These are phyloP conservation scores for Centaurea solstitialis DNA, from an alignment of 129 eudicot genomes.

Conservation along the genomic window DNA sequence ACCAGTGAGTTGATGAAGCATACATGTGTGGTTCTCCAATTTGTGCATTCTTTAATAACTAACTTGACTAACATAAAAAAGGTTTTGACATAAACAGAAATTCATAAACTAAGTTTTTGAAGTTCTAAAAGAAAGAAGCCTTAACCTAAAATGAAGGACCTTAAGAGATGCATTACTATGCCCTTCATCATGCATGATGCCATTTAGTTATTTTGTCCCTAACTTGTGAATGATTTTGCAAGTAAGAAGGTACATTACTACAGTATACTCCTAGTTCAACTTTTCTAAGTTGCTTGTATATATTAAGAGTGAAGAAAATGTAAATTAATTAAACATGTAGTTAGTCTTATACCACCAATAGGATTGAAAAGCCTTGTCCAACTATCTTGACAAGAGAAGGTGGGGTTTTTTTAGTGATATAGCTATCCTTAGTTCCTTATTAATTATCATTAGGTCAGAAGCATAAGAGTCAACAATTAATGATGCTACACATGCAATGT, in stretches of 20 bases:
- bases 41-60: not conserved
- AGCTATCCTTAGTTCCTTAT: not conserved
- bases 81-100: not conserved
- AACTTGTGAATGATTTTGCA: not conserved
- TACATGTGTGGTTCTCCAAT: not conserved
- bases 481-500: not conserved
- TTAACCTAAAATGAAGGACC: not conserved
- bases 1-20: not conserved
- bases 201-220: not conserved
- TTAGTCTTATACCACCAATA: not conserved
- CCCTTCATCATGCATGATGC: not conserved
- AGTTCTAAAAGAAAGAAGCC: not conserved
- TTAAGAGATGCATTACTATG: not conserved
- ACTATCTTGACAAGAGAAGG: not conserved
- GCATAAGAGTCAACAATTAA: not conserved
- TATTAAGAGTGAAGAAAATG: not conserved
- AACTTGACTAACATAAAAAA: not conserved
- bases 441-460: not conserved
- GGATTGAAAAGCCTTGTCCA: not conserved
- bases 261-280: not conserved
- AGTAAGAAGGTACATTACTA: conserved; percentile 1
- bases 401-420: not conserved
- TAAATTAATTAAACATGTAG: not conserved
- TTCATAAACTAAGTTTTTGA: not conserved
- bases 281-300: not conserved